phyloP scores from a whole-genome alignment of 2,329 filamentous ascomycete genomes.

The Aspergillus neoniger region DNA sequence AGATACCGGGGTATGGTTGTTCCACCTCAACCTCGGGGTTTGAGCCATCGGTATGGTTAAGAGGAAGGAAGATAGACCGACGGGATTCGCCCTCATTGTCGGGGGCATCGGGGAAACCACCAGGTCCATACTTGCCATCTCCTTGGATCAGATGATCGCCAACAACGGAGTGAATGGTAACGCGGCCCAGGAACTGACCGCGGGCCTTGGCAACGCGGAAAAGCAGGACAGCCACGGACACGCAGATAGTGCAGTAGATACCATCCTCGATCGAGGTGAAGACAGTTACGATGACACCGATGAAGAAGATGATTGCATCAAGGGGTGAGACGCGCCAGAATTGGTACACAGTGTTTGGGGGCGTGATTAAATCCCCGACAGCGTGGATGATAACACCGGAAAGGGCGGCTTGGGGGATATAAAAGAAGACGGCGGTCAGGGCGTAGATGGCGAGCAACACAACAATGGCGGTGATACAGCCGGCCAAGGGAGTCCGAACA shows the following conservation, averaged over 20 bases:
- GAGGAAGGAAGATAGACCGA: slow-evolving; percentile 82
- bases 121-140: slow-evolving; percentile 63
- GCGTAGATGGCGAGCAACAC: slow-evolving; percentile 90
- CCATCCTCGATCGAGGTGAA: slow-evolving; percentile 89
- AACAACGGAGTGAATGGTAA: slow-evolving; percentile 80
- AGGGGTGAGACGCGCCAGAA: slow-evolving; percentile 93
- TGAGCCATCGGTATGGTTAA: slow-evolving; percentile 84
- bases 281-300: slow-evolving; percentile 85
- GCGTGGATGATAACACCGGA: slow-evolving; percentile 94
- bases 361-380: slow-evolving; percentile 87
- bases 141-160: slow-evolving; percentile 71
- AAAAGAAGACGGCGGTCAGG: slow-evolving; percentile 85
- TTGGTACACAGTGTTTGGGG: slow-evolving; percentile 86
- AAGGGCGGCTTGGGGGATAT: slow-evolving; percentile 79
- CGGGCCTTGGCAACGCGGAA: slow-evolving; percentile 81
- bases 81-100: slow-evolving; percentile 51
- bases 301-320: slow-evolving; percentile 89
- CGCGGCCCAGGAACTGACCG: slow-evolving; percentile 79
- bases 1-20: slow-evolving; percentile 84
- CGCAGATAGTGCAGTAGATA: slow-evolving; percentile 80
- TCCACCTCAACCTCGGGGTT: slow-evolving; percentile 82
- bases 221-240: slow-evolving; percentile 76
- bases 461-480: slow-evolving; percentile 81
- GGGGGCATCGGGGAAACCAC: slow-evolving; percentile 34
- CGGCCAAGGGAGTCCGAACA: slow-evolving; percentile 85